phyloP scores from a whole-genome alignment of 2,329 filamentous ascomycete genomes.

The Teratosphaeria zuluensis region DNA sequence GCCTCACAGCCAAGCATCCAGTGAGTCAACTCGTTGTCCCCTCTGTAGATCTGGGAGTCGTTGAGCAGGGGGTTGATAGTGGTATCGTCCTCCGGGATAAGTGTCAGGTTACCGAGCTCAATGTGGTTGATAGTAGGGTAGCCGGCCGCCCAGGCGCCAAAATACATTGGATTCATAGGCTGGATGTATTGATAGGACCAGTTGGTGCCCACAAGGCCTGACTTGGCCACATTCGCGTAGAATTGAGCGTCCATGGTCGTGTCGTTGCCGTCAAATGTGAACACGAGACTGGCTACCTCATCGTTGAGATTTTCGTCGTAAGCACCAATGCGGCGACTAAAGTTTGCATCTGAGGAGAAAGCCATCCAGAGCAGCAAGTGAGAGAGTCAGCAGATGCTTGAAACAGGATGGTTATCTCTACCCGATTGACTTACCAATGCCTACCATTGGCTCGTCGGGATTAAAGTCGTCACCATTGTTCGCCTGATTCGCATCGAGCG shows the following conservation, averaged over 20 bases:
- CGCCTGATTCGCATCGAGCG: background rate
- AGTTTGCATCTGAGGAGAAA: background rate
- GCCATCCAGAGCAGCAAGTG: too few species aligned
- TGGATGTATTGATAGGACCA: background rate
- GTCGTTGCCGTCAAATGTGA: too few species aligned
- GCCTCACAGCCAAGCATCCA: background rate
- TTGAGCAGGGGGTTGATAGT: background rate
- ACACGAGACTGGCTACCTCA: too few species aligned
- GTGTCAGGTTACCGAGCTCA: too few species aligned
- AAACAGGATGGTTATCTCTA: too few species aligned
- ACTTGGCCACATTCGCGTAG: background rate
- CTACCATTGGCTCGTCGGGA: background rate
- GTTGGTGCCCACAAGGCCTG: background rate
- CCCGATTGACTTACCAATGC: too few species aligned
- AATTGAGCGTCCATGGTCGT: background rate
- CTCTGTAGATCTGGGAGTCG: background rate
- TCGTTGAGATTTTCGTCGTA: background rate
- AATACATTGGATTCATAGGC: background rate
- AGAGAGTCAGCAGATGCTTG: too few species aligned
- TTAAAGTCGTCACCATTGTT: background rate
- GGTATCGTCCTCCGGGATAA: too few species aligned
- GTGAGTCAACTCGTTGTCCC: background rate
- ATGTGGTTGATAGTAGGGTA: background rate
- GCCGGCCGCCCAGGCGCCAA: background rate
- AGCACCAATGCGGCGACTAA: background rate